Evolutionary conservation across 805 yeast genomes (phyloP), one percentile per base, ranked within the genome.

Genomic region (Ogataea haglerorum): DNA sequence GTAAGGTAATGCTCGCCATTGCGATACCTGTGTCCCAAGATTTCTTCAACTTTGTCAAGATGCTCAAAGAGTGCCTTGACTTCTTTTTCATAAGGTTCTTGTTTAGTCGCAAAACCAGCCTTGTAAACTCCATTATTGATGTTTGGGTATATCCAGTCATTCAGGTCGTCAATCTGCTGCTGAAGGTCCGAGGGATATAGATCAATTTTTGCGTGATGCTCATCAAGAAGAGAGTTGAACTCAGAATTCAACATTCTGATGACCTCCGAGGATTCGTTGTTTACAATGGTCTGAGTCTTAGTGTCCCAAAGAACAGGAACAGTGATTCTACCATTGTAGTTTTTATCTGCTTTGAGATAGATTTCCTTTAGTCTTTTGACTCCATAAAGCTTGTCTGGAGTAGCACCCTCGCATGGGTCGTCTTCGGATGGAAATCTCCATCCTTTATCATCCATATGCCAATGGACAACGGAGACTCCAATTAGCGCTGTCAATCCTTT

Each of bases 301-400:
- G 75, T 83, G 64, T 91, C 98, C 93, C 95, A 91, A 53, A 91
- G 70, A 2, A 90, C 85, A 1, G 98, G 98, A 25, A 91, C 98
- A 1, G 97, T 90, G 59, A 79, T 85, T 48, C 97, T 72, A 3
- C 95, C 96, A 12, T 63, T 66, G 64, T 88, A 90, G 22, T 82
- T 75, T 1, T 90, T 82, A 38, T 87, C 71, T 7, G 85, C 85
- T 61, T 80, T 80, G 64, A 67, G 80, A 61, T 91, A 91, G 17
- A 90, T 55, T 51, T 91, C 83, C 22, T 82, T 72, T 35, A 90
- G 47, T 50, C 88, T 71, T 40, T 72, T 63, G 51, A 68, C 69
- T 6, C 80, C 79, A 57, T 85, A 74, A 28, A 82, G 44, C 12
- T 77, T 75, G 36, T 86, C 93, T 34, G 69, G 72, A 9, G 81